These are phyloP conservation scores for Rhodotorula sp. DNA, from an alignment of 1,284 basidiomycete genomes.

Conservation along the genomic window DNA sequence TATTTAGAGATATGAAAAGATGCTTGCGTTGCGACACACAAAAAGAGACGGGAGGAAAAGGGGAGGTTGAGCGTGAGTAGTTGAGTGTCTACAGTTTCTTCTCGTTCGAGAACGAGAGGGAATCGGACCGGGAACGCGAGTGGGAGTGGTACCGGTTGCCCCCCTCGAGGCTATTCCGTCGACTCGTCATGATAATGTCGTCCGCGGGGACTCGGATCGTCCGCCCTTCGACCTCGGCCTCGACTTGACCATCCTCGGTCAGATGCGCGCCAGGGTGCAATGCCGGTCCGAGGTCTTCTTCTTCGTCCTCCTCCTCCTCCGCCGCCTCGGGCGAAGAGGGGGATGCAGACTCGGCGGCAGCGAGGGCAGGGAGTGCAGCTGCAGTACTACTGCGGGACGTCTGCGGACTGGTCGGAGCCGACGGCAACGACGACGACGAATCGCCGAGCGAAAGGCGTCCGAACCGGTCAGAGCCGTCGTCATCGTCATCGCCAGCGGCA, in stretches of 20 bases:
- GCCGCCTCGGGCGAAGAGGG: no score
- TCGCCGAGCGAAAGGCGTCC: constrained; percentile 31
- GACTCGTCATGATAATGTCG: constrained; percentile 25
- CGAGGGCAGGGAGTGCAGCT: no score
- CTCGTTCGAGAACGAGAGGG: not conserved
- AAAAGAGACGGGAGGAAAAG: no score
- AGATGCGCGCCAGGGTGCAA: constrained; percentile 39
- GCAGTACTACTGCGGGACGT: no score
- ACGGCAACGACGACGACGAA: not conserved
- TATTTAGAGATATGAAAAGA: no score
- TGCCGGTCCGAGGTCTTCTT: constrained; percentile 39
- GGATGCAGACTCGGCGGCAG: constrained; percentile 27
- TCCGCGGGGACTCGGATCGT: constrained; percentile 37
- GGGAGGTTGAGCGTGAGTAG: not conserved
- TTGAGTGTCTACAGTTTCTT: not conserved
- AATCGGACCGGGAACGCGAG: not conserved
- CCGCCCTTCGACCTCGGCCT: constrained; percentile 34
- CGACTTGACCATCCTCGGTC: constrained; percentile 40
- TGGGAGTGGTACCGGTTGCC: not conserved
- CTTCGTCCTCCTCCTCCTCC: not conserved
- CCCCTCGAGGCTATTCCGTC: constrained; percentile 6
- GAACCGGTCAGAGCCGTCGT: constrained; percentile 36
- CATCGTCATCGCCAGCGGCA: constrained; percentile 7
- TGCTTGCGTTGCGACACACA: no score
- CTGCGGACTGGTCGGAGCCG: no score